Percentiles rank a stretch among this genome's conserved stretches.
phyloP scores from a whole-genome alignment of 2,329 filamentous ascomycete genomes.

The Diplocarpon rosae region DNA sequence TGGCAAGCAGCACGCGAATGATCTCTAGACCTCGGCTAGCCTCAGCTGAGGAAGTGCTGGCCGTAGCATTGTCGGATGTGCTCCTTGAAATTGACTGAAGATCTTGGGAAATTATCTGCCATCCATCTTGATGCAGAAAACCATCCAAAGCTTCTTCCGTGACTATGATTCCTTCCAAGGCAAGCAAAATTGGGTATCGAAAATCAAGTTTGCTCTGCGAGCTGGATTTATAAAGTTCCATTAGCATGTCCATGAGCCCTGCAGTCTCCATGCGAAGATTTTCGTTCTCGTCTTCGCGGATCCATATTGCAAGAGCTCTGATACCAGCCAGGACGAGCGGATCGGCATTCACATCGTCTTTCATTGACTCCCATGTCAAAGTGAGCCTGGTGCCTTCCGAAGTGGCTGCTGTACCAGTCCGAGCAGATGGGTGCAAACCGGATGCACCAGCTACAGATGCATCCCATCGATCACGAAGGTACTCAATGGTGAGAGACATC shows the following conservation, averaged over 20 bases:
- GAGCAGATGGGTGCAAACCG: slow-evolving; percentile 48
- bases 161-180: slow-evolving; percentile 45
- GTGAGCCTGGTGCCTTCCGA: slow-evolving; percentile 35
- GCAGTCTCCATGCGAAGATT: slow-evolving; percentile 36
- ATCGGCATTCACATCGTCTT: slow-evolving; percentile 38
- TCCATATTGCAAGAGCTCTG: slow-evolving; percentile 50
- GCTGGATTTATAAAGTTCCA: slow-evolving; percentile 44
- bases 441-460: slow-evolving; percentile 50
- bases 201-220: slow-evolving; percentile 35
- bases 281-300: slow-evolving; percentile 58
- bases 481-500: slow-evolving; percentile 51
- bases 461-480: slow-evolving; percentile 60
- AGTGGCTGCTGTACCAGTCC: slow-evolving; percentile 34
- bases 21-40: slow-evolving; percentile 42
- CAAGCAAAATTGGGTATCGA: slow-evolving; percentile 44
- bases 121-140: slow-evolving; percentile 42
- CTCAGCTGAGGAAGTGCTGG: slow-evolving; percentile 18
- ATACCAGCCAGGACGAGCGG: slow-evolving; percentile 48
- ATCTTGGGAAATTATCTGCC: slow-evolving; percentile 41
- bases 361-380: slow-evolving; percentile 46
- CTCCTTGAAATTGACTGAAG: slow-evolving; percentile 34
- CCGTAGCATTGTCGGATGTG: slow-evolving; percentile 10
- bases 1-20: slow-evolving; percentile 41
- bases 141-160: slow-evolving; percentile 29
- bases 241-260: slow-evolving; percentile 51